Percentiles rank a stretch among this genome's conserved stretches.
phyloP scores from a whole-genome alignment of 2,329 filamentous ascomycete genomes.

The Talaromyces sp. region DNA sequence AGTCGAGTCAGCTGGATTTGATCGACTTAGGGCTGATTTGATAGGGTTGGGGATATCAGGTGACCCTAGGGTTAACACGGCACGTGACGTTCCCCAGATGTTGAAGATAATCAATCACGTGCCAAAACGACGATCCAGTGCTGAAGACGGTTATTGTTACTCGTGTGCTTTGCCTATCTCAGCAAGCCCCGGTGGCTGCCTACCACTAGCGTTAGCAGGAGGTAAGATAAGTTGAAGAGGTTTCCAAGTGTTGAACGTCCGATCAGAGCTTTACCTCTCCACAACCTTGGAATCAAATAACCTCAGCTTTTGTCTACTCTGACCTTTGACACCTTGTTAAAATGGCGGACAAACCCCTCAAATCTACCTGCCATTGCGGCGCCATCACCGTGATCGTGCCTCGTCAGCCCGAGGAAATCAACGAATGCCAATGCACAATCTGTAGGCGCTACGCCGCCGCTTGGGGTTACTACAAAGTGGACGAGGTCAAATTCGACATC shows the following conservation, averaged over 20 bases:
- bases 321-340: neutral
- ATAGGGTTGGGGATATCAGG: neutral
- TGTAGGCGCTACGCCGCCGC: constrained; percentile 18
- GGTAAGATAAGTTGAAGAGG: neutral
- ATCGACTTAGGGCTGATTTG: neutral
- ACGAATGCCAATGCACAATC: constrained; percentile 18
- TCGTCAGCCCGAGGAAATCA: constrained; percentile 14
- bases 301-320: neutral
- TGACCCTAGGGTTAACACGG: neutral
- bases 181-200: neutral
- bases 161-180: neutral
- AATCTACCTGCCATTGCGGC: constrained; percentile 17
- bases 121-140: neutral
- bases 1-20: neutral
- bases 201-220: neutral
- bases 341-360: constrained; percentile 12
- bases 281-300: neutral
- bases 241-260: neutral
- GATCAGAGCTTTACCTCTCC: neutral
- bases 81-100: neutral
- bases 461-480: constrained; percentile 17
- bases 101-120: neutral
- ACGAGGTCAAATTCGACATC: constrained; percentile 11
- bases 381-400: constrained; percentile 12
- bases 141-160: neutral